A percentile compares a stretch with the other conserved stretches of the same genome.
Evolutionary conservation across 169 alveolate genomes (phyloP).

Genomic region (Eimeria necatrix): DNA sequence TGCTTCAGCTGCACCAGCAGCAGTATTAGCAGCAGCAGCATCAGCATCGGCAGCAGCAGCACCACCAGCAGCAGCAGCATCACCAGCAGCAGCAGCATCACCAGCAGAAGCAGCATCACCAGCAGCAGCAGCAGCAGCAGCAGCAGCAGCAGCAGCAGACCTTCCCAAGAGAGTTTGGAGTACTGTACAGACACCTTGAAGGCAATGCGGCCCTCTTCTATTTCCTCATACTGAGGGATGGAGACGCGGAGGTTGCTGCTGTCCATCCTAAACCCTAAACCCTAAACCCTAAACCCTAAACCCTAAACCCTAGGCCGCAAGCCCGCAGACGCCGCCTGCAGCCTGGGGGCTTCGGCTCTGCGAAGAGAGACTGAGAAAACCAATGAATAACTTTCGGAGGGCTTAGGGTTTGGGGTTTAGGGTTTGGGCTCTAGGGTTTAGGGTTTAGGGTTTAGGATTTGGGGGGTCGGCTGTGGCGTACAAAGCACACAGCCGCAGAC

Average conservation of each 20-base stretch:
- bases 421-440: too few species aligned
- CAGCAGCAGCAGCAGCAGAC: not conserved
- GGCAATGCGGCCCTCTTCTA: constrained; percentile 64
- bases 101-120: constrained; percentile 40
- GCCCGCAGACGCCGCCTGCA: too few species aligned
- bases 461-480: too few species aligned
- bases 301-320: constrained; percentile 35
- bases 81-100: constrained; percentile 35
- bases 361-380: too few species aligned
- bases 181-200: constrained; percentile 51
- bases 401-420: too few species aligned
- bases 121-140: constrained; percentile 42
- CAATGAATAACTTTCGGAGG: too few species aligned
- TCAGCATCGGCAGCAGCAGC: too few species aligned
- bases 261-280: constrained; percentile 63
- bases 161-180: constrained; percentile 74
- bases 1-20: too few species aligned
- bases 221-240: constrained; percentile 57
- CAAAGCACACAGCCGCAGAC: too few species aligned
- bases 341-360: too few species aligned
- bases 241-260: constrained; percentile 41
- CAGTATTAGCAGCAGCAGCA: too few species aligned
- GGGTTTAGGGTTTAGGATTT: too few species aligned
- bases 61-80: constrained; percentile 42
- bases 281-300: constrained; percentile 28